Evolutionary conservation across 495 filamentous ascomycete genomes (phyloP).

Genomic region (Lasiosphaeriaceae sp.): DNA sequence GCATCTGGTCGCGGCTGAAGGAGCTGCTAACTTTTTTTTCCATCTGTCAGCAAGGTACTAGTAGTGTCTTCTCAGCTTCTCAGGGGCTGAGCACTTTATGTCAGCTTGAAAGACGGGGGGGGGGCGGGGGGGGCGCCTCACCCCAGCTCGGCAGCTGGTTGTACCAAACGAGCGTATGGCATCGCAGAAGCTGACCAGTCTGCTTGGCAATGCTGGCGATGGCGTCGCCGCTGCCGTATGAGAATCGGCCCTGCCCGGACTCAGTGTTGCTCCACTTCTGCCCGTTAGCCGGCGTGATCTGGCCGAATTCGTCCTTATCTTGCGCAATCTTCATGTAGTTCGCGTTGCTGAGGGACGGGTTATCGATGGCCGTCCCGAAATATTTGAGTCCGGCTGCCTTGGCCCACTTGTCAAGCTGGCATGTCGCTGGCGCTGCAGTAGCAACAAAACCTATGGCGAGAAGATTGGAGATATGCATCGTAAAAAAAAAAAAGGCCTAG

Average conservation of each 20-base stretch:
- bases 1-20: conserved; percentile 11
- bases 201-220: conserved; percentile 44
- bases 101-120: no score
- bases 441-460: not conserved
- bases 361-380: conserved; percentile 58
- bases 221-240: conserved; percentile 43
- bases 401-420: conserved; percentile 44
- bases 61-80: no score
- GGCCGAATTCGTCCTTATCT: conserved; percentile 50
- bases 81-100: no score
- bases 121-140: no score
- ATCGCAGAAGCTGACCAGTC: conserved; percentile 49
- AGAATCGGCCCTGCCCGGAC: conserved; percentile 38
- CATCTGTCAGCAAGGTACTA: not conserved
- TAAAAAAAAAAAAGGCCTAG: not conserved
- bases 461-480: not conserved
- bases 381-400: conserved; percentile 43
- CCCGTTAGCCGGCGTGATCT: conserved; percentile 52
- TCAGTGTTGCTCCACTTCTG: conserved; percentile 45
- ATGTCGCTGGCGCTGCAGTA: not conserved
- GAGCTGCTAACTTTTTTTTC: conserved; percentile 10
- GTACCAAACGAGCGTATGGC: conserved; percentile 58
- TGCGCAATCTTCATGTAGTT: conserved; percentile 36
- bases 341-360: conserved; percentile 47
- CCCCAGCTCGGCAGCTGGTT: conserved; percentile 54